Conservation (phyloP, 805 yeast species). For the Saccharomycopsis fermentans region DNA sequence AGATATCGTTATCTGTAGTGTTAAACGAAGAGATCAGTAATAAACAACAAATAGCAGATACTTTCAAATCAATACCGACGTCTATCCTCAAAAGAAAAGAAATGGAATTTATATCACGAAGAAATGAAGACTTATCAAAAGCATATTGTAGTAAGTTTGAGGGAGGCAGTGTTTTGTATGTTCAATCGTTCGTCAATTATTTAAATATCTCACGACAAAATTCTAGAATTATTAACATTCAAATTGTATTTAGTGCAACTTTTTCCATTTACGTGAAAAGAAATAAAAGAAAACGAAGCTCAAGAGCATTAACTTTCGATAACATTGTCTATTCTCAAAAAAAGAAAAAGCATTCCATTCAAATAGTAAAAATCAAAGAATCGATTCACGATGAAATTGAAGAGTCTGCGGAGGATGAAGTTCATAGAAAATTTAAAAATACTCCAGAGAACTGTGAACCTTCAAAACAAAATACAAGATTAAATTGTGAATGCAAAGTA, state of each 20-base stretch:
- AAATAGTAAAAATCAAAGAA: background rate
- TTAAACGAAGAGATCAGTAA: background rate
- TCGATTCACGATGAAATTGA: background rate
- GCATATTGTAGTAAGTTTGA: background rate
- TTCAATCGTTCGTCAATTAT: background rate
- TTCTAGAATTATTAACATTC: background rate
- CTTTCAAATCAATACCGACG: background rate
- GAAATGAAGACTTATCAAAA: background rate
- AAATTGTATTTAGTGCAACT: background rate
- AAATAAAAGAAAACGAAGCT: background rate
- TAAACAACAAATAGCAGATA: background rate
- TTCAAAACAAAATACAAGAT: background rate
- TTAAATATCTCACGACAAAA: no score
- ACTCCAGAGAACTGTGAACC: background rate
- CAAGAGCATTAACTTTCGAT: background rate
- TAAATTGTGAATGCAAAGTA: background rate
- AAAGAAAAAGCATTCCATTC: background rate
- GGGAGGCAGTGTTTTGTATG: background rate
- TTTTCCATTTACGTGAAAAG: background rate
- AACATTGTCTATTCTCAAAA: background rate
- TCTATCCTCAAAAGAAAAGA: background rate
- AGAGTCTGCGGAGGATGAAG: background rate
- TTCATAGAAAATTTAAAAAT: background rate
- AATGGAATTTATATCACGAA: background rate
- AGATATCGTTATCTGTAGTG: background rate